phyloP scores from a whole-genome alignment of 805 yeast species.

The Candida khao-thaluensis region DNA sequence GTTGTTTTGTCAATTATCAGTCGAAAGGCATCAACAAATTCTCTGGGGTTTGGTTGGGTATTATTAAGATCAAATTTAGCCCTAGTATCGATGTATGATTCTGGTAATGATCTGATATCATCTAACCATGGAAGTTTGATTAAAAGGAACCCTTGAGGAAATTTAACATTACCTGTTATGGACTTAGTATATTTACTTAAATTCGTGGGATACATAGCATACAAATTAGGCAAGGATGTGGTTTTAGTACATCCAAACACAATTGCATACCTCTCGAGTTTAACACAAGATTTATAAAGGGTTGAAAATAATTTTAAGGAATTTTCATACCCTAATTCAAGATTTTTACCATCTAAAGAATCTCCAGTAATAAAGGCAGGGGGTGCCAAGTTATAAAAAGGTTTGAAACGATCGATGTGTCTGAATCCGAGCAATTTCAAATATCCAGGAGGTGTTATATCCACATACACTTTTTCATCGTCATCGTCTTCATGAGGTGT shows the following conservation, averaged over 20 bases:
- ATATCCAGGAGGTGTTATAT: constrained; percentile 41
- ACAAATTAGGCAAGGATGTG: constrained; percentile 54
- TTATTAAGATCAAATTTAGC: constrained; percentile 20
- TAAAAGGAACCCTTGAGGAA: constrained; percentile 73
- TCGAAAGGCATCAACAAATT: constrained; percentile 19
- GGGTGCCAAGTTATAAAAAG: constrained; percentile 51
- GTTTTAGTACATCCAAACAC: constrained; percentile 67
- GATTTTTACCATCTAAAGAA: constrained; percentile 38
- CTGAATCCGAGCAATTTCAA: constrained; percentile 71
- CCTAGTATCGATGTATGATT: constrained; percentile 22
- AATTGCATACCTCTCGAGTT: constrained; percentile 56
- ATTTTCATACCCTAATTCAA: constrained; percentile 49
- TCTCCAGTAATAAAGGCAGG: constrained; percentile 70
- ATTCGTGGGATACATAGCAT: constrained; percentile 58
- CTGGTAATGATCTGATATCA: constrained; percentile 69
- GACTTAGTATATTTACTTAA: constrained; percentile 19
- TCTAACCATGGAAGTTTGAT: constrained; percentile 71
- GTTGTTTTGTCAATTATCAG: constrained; percentile 38
- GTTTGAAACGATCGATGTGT: constrained; percentile 41
- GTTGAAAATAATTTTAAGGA: constrained; percentile 68
- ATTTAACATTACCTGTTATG: constrained; percentile 11
- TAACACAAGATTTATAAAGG: constrained; percentile 58
- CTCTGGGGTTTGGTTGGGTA: constrained; percentile 12
- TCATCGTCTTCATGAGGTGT: constrained; percentile 18
- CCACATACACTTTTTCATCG: constrained; percentile 16